phyloP scores from a whole-genome alignment of 345 rosid species.

The Populus ilicifolia region DNA sequence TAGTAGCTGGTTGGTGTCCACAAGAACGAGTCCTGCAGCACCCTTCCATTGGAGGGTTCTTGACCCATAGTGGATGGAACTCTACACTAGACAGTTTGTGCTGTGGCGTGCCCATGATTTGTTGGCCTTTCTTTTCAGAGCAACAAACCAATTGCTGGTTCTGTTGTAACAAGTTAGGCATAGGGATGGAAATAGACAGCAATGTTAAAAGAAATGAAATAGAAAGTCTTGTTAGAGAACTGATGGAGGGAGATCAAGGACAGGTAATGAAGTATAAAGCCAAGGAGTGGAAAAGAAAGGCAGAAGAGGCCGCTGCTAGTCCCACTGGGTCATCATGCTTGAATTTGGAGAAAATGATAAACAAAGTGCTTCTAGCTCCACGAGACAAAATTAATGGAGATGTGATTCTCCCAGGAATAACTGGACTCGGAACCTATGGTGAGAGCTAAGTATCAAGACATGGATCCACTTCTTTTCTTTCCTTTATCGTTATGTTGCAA shows the following conservation, averaged over 20 bases:
- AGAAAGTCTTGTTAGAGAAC: conserved; percentile 11
- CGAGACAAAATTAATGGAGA: too few species aligned
- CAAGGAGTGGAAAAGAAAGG: conserved; percentile 12
- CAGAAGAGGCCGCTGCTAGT: neutral
- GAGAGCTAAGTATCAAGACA: too few species aligned
- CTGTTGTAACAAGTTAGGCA: conserved; percentile 11
- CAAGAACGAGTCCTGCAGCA: conserved; percentile 19
- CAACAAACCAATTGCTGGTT: conserved; percentile 16
- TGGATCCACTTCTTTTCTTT: too few species aligned
- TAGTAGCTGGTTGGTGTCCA: conserved; percentile 14
- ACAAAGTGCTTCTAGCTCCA: neutral
- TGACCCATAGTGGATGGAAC: conserved; percentile 22
- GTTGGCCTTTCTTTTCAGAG: conserved; percentile 23
- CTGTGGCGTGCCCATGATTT: conserved; percentile 7
- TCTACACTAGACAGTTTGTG: conserved; percentile 3
- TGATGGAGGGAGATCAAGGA: conserved; percentile 22
- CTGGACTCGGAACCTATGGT: too few species aligned
- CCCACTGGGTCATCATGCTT: conserved; percentile 12
- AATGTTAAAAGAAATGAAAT: conserved; percentile 12
- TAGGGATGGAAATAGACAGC: conserved; percentile 13
- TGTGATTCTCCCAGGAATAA: too few species aligned
- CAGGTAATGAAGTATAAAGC: conserved; percentile 8
- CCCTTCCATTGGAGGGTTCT: conserved; percentile 16
- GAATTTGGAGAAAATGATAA: conserved; percentile 13
- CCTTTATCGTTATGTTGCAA: too few species aligned